A percentile compares a stretch with the other conserved stretches of the same genome.
Conservation (phyloP, 169 alveolate genomes). For the Theileria parva region DNA sequence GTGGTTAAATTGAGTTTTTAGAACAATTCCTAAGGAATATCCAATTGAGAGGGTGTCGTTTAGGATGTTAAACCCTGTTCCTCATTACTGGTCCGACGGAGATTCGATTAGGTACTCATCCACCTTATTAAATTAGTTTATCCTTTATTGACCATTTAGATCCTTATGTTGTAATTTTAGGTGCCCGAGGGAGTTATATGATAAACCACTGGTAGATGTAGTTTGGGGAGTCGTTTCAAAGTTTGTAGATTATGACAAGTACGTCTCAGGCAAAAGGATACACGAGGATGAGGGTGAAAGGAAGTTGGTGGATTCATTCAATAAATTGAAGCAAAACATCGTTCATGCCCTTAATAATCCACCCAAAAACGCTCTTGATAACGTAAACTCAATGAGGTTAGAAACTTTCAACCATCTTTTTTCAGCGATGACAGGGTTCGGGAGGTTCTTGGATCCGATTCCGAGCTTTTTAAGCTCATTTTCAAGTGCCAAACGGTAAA, state of each 20-base stretch:
- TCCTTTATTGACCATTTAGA: not conserved
- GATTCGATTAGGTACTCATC: slow-evolving; percentile 21
- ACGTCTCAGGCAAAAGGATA: slow-evolving; percentile 17
- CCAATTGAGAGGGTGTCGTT: slow-evolving; percentile 33
- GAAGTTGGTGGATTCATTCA: slow-evolving; percentile 13
- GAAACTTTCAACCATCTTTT: not conserved
- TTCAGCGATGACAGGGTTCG: slow-evolving; percentile 13
- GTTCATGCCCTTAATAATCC: slow-evolving; percentile 5
- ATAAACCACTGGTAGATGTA: slow-evolving; percentile 28
- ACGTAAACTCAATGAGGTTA: slow-evolving; percentile 2
- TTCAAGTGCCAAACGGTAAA: slow-evolving; percentile 5
- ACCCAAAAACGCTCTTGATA: not conserved
- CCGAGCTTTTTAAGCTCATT: slow-evolving; percentile 6
- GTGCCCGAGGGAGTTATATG: slow-evolving; percentile 14
- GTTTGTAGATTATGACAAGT: slow-evolving; percentile 30
- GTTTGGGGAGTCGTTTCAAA: slow-evolving; percentile 38
- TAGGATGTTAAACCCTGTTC: slow-evolving; percentile 48
- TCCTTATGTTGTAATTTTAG: slow-evolving; percentile 9
- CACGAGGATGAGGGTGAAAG: not conserved
- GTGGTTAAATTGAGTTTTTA: not conserved
- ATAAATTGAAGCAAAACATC: not conserved
- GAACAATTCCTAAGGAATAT: slow-evolving; percentile 44
- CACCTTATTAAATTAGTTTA: not conserved
- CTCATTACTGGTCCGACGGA: slow-evolving; percentile 54
- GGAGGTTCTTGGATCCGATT: slow-evolving; percentile 2